phyloP scores from a whole-genome alignment of 2,329 filamentous ascomycete genomes.

The Calonectria pseudoturangicola region DNA sequence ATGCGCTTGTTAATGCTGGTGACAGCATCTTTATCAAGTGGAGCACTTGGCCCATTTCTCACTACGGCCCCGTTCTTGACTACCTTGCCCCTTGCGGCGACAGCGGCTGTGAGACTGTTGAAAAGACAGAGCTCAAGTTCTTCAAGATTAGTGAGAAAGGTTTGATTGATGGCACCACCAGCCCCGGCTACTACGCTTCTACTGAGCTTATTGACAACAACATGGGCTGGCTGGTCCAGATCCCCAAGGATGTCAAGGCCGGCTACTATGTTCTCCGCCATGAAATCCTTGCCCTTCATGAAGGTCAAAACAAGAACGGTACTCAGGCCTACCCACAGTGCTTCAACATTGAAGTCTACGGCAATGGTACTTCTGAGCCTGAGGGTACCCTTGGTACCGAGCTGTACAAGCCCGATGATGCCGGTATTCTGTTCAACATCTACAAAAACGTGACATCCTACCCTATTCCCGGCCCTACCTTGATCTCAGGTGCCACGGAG shows the following conservation, averaged over 20 bases:
- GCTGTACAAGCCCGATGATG: conserved; percentile 56
- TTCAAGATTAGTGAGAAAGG: conserved; percentile 79
- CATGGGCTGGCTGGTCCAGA: conserved; percentile 59
- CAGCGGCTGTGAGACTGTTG: conserved; percentile 72
- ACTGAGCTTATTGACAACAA: conserved; percentile 65
- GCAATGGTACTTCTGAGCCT: conserved; percentile 61
- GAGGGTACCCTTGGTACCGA: conserved; percentile 58
- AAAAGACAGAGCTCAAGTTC: conserved; percentile 73
- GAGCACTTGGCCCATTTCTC: conserved; percentile 65
- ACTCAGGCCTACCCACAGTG: conserved; percentile 73
- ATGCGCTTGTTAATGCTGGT: conserved; percentile 64
- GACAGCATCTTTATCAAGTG: conserved; percentile 64
- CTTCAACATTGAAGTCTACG: conserved; percentile 68
- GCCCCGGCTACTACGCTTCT: conserved; percentile 60
- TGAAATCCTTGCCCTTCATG: conserved; percentile 71
- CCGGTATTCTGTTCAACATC: conserved; percentile 60
- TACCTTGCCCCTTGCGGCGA: conserved; percentile 77
- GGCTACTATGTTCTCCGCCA: conserved; percentile 70
- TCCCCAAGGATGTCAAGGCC: conserved; percentile 60
- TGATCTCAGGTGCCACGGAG: conserved; percentile 48
- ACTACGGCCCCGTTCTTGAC: conserved; percentile 75
- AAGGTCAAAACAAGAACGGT: conserved; percentile 64
- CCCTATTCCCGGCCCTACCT: conserved; percentile 56
- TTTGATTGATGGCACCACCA: conserved; percentile 67
- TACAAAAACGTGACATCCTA: conserved; percentile 54